Conservation (phyloP, 371 early-diverging fungal species). For the Mortierella sp. region DNA sequence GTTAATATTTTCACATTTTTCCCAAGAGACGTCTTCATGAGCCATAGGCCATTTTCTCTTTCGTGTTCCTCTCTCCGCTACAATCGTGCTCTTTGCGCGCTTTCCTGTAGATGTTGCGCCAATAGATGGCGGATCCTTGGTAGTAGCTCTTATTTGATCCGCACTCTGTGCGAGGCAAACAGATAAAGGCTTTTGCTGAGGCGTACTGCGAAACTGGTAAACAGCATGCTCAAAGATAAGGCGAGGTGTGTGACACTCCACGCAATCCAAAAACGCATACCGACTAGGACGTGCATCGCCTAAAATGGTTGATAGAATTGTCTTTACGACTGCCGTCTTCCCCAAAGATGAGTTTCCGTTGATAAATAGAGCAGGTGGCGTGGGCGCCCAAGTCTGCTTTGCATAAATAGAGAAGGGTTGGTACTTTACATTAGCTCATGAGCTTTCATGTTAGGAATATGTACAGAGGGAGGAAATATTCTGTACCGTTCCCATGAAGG, state of each 20-base stretch:
- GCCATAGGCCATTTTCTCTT: conserved; percentile 16
- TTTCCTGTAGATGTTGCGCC: background rate
- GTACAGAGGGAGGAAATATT: background rate
- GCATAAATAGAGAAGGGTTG: background rate
- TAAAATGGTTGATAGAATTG: conserved; percentile 58
- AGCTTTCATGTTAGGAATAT: background rate
- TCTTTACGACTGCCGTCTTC: conserved; percentile 75
- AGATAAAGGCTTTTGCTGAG: conserved; percentile 8
- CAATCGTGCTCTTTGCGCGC: background rate
- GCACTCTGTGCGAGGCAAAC: background rate
- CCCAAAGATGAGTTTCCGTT: conserved; percentile 83
- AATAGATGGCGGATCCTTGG: background rate
- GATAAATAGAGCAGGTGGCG: conserved; percentile 67
- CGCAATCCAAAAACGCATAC: conserved; percentile 76
- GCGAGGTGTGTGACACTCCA: conserved; percentile 80
- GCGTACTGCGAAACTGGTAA: conserved; percentile 69
- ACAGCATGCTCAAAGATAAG: conserved; percentile 82
- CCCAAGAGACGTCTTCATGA: conserved; percentile 22
- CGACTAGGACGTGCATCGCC: conserved; percentile 31
- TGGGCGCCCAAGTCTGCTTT: conserved; percentile 57
- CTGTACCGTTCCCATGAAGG: conserved; percentile 67
- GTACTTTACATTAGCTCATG: background rate
- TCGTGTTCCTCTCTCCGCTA: background rate
- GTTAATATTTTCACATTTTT: conserved; percentile 72
- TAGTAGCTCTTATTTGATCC: background rate